These are phyloP conservation scores for Aspergillaceae sp. DNA, from an alignment of 2,329 filamentous ascomycete genomes.

Conservation along the genomic window DNA sequence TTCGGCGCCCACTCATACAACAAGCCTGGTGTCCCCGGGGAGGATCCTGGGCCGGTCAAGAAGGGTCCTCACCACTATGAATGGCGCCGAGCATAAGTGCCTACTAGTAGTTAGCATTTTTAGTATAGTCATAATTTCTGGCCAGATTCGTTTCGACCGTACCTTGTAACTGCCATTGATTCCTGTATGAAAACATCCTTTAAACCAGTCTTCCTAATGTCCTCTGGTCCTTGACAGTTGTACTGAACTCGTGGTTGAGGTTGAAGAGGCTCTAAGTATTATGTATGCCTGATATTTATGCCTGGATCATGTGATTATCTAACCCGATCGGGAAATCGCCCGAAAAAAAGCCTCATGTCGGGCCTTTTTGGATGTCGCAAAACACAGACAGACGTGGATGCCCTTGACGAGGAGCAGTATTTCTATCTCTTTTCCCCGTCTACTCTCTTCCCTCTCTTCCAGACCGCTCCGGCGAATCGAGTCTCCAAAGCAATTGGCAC, in stretches of 20 bases:
- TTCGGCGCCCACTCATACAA: conserved; percentile 63
- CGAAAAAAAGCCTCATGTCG: background rate
- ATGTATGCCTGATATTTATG: too few species aligned
- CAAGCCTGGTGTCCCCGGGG: conserved; percentile 40
- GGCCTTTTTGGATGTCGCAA: background rate
- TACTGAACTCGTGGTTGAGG: too few species aligned
- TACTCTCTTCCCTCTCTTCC: conserved; percentile 14
- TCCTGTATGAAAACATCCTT: too few species aligned
- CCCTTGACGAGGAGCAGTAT: background rate
- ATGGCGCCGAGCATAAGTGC: conserved; percentile 42
- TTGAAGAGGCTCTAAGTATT: too few species aligned
- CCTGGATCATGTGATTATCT: background rate
- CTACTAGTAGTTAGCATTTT: background rate
- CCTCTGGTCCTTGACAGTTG: too few species aligned
- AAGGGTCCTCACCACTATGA: conserved; percentile 57
- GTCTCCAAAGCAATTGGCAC: conserved; percentile 24
- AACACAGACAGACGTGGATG: background rate
- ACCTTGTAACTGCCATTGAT: too few species aligned
- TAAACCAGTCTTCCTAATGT: too few species aligned
- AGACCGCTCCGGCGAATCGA: conserved; percentile 24
- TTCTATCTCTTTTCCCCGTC: conserved; percentile 1
- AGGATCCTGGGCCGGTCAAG: conserved; percentile 43
- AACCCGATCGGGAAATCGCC: background rate
- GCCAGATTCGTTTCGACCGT: too few species aligned
- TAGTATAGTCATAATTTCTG: background rate